These are phyloP conservation scores for Hygrocybe coccinea DNA, from an alignment of 768 basidiomycete species.

Conservation along the genomic window DNA sequence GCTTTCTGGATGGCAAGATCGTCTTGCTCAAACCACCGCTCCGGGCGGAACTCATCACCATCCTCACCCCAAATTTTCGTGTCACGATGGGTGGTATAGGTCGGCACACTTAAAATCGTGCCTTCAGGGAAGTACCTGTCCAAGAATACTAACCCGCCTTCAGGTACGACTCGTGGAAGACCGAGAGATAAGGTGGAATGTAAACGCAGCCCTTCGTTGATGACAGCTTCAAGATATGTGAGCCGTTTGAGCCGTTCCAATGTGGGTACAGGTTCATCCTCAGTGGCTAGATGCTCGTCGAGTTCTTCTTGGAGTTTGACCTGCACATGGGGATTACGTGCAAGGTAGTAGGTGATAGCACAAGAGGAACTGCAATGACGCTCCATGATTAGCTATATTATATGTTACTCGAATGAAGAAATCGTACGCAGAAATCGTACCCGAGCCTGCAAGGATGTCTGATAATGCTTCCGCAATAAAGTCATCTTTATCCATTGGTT, in stretches of 20 bases:
- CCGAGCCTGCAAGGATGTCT: conserved; percentile 82
- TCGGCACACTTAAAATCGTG: conserved; percentile 74
- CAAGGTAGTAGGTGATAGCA: conserved; percentile 83
- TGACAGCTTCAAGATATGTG: conserved; percentile 79
- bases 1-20: conserved; percentile 56
- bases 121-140: conserved; percentile 65
- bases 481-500: conserved; percentile 75
- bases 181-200: conserved; percentile 84
- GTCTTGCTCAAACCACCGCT: conserved; percentile 79
- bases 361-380: conserved; percentile 64
- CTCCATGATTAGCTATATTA: too few species aligned
- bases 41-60: conserved; percentile 67
- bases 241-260: conserved; percentile 68
- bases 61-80: conserved; percentile 72
- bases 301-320: conserved; percentile 74
- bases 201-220: conserved; percentile 79
- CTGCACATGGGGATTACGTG: conserved; percentile 59
- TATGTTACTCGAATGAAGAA: not conserved
- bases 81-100: conserved; percentile 79
- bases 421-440: conserved; percentile 86
- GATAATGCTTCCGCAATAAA: conserved; percentile 86
- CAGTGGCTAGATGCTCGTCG: conserved; percentile 50
- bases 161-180: conserved; percentile 72
- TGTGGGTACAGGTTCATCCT: conserved; percentile 57
- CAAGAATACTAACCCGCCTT: conserved; percentile 60